Evolutionary conservation across 192 early-diverging fungal species (phyloP).

Genomic region (Rhizophlyctis rosea): DNA sequence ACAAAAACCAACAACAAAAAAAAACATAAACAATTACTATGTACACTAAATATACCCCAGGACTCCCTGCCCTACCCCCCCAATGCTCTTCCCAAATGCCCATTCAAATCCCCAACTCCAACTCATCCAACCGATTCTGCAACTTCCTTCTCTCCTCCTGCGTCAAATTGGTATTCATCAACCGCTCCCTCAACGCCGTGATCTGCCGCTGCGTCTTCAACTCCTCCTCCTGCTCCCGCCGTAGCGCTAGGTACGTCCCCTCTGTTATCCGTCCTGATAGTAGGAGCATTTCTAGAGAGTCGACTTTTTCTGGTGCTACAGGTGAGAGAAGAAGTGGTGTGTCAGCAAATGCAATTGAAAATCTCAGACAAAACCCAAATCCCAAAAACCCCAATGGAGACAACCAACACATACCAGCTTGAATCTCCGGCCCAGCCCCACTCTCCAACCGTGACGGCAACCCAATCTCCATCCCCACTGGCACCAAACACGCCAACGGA

Average conservation of each 20-base stretch:
- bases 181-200: conserved; percentile 21
- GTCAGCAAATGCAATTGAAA: neutral
- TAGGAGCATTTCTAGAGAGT: conserved; percentile 31
- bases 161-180: neutral
- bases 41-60: too few species aligned
- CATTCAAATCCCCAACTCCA: conserved; percentile 28
- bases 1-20: too few species aligned
- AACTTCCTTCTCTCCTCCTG: conserved; percentile 18
- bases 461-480: conserved; percentile 28
- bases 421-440: conserved; percentile 5
- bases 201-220: conserved; percentile 22
- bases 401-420: neutral
- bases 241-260: conserved; percentile 16
- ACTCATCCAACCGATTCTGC: conserved; percentile 31
- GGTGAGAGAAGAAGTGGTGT: neutral
- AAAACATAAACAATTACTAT: too few species aligned
- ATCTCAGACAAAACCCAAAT: neutral
- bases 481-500: conserved; percentile 29
- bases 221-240: conserved; percentile 23
- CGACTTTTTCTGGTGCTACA: conserved; percentile 22
- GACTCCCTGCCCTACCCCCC: too few species aligned
- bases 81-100: too few species aligned
- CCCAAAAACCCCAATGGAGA: neutral
- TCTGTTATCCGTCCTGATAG: conserved; percentile 28
- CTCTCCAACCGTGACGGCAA: conserved; percentile 25